These are phyloP conservation scores for Neocatenulostroma microsporum DNA, from an alignment of 2,329 filamentous ascomycete genomes.

Conservation along the genomic window DNA sequence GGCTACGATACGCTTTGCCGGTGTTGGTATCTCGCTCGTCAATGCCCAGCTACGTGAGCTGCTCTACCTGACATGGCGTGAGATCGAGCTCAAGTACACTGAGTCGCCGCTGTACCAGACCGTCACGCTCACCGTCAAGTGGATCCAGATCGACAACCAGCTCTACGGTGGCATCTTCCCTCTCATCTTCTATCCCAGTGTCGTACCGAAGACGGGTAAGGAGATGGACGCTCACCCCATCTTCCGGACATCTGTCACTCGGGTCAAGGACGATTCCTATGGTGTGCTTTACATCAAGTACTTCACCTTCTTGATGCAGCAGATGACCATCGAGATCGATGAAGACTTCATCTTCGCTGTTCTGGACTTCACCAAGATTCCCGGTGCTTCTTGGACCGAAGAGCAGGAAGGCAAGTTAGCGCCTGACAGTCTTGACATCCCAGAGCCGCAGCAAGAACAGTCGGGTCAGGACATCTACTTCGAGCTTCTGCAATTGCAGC, in stretches of 20 bases:
- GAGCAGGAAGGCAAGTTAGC: conserved; percentile 78
- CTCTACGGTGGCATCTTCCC: conserved; percentile 97
- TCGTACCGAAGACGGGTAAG: conserved; percentile 92
- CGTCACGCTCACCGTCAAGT: conserved; percentile 82
- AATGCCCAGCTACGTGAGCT: conserved; percentile 87
- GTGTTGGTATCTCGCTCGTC: conserved; percentile 86
- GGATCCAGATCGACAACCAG: conserved; percentile 99
- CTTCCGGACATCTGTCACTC: conserved; percentile 80
- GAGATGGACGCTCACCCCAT: conserved; percentile 96
- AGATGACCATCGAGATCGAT: conserved; percentile 96
- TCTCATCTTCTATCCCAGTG: conserved; percentile 92
- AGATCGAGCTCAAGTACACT: conserved; percentile 82
- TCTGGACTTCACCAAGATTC: conserved; percentile 88
- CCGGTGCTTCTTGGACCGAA: conserved; percentile 79
- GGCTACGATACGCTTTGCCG: conserved; percentile 78
- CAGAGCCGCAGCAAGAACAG: conserved; percentile 78
- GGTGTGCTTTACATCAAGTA: conserved; percentile 98
- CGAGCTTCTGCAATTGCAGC: conserved; percentile 91
- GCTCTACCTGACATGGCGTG: conserved; percentile 85
- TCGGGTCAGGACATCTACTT: conserved; percentile 95
- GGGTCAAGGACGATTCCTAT: conserved; percentile 97
- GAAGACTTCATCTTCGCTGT: conserved; percentile 97
- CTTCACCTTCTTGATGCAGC: conserved; percentile 83
- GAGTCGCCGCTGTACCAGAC: conserved; percentile 95
- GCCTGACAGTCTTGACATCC: conserved; percentile 83